These are phyloP conservation scores for Euryodendron excelsum DNA, from an alignment of 148 eudicot species.

Conservation along the genomic window DNA sequence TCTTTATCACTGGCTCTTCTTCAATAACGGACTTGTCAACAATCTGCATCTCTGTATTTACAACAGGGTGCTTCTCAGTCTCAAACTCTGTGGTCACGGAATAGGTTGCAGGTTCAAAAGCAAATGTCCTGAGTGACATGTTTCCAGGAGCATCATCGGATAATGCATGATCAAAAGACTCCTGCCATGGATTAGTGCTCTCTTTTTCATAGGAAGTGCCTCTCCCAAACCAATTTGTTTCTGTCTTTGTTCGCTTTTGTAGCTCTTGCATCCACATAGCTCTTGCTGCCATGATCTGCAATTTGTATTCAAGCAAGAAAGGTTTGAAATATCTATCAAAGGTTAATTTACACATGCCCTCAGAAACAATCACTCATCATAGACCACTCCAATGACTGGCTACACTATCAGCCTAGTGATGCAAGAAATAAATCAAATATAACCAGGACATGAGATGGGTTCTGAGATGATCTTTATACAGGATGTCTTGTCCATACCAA, in stretches of 20 bases:
- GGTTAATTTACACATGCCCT: no score
- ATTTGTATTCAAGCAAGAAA: not conserved
- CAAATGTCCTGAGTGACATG: constrained; percentile 30
- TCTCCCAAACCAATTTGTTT: constrained; percentile 40
- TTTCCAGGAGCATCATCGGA: constrained; percentile 33
- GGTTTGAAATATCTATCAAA: not conserved
- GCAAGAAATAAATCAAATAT: not conserved
- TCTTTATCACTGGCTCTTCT: constrained; percentile 42
- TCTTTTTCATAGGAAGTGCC: constrained; percentile 32
- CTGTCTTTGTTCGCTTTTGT: constrained; percentile 63
- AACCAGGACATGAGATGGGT: not conserved
- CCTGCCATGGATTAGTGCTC: constrained; percentile 40
- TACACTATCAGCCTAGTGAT: not conserved
- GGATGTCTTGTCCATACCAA: not conserved
- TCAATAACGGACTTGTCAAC: constrained; percentile 49
- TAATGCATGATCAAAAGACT: constrained; percentile 33
- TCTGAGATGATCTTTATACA: not conserved
- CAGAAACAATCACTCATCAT: no score
- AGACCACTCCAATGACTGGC: no score
- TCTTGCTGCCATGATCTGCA: constrained; percentile 70
- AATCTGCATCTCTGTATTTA: constrained; percentile 35
- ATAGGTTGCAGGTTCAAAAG: constrained; percentile 43
- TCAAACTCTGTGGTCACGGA: constrained; percentile 40
- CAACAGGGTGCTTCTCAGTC: constrained; percentile 42
- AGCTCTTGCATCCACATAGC: constrained; percentile 86